Base-by-base conservation (phyloP, 352 stramenopile species). In the Phytophthora sojae region DNA sequence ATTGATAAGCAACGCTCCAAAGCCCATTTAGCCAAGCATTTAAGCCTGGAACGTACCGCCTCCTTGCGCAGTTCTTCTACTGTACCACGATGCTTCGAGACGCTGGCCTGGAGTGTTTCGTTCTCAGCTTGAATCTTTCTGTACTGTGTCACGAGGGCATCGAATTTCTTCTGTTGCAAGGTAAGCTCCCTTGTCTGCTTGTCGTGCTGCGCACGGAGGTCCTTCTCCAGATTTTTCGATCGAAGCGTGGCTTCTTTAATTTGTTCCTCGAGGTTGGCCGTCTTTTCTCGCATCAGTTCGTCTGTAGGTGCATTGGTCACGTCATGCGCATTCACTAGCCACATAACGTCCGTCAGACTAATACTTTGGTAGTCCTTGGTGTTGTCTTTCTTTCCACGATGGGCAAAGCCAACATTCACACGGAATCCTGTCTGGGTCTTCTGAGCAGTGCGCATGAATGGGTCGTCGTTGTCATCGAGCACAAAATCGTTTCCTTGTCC, bases 281-380 rank as follows among this genome's bases (percentile, higher is more conserved):
- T 96, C 69, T 96, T 96, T 56, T 96, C 89, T 39, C 88, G 87
- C 81, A 95, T 93, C 55, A 94, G 72, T 68, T 95, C 89, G 63
- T 96, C 89, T 1, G 85, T 94, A 15, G 86, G 88, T 7, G 88
- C 88, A 15, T 84, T 80, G 26, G 82, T 86, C 55, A 86, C 70
- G 51, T 96, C 89, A 32, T 90, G 80, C 6, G 81, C 89, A 52
- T 92, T 96, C 30, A 96, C 85, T 63, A 96, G 80, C 89, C 89
- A 96, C 74, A 86, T 88, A 7, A 96, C 82, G 39, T 94, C 83
- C 25, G 80, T 88, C 29, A 96, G 65, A 66, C 86, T 89, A 45
- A 96, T 90, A 61, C 88, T 96, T 67, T 94, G 86, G 69, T 96
- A 96, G 65, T 96, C 89, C 54, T 95, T 96, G 51, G 89, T 96